These are phyloP conservation scores for Venustampulla echinocandica DNA, from an alignment of 495 filamentous ascomycete species.

Conservation along the genomic window DNA sequence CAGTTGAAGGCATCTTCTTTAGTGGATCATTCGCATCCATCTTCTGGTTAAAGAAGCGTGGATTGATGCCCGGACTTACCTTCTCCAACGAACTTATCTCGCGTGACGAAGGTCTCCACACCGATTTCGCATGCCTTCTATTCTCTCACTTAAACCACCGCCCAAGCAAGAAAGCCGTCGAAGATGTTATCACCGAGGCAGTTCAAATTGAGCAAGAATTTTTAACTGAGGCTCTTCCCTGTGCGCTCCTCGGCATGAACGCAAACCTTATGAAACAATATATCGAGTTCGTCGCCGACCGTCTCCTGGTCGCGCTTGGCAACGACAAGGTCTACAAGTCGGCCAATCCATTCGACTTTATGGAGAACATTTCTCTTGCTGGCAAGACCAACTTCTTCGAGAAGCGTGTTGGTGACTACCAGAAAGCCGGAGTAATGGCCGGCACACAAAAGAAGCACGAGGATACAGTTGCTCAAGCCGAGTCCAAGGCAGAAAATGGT, in stretches of 20 bases:
- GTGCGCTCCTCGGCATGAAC: conserved; percentile 95
- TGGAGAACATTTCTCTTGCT: conserved; percentile 97
- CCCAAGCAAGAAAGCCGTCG: conserved; percentile 67
- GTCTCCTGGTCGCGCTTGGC: conserved; percentile 82
- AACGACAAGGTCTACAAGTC: conserved; percentile 88
- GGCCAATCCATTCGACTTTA: conserved; percentile 98
- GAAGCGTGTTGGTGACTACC: conserved; percentile 99
- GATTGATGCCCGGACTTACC: conserved; percentile 94
- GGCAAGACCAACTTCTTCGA: conserved; percentile 99
- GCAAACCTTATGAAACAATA: conserved; percentile 96
- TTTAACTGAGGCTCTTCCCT: conserved; percentile 88
- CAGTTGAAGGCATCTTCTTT: conserved; percentile 99
- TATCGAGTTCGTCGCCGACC: conserved; percentile 98
- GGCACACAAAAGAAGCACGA: conserved; percentile 71
- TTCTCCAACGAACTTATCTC: conserved; percentile 99
- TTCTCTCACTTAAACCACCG: conserved; percentile 93
- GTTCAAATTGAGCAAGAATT: conserved; percentile 96
- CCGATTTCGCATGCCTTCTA: conserved; percentile 94
- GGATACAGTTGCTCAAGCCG: conserved; percentile 33
- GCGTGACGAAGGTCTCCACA: conserved; percentile 98
- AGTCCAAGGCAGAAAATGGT: conserved; percentile 54
- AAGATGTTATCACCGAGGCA: conserved; percentile 87
- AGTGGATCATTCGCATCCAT: conserved; percentile 97
- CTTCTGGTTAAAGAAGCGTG: conserved; percentile 99
- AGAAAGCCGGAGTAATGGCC: conserved; percentile 98